A percentile compares a stretch with the other conserved stretches of the same genome.
phyloP scores from a whole-genome alignment of 2,329 filamentous ascomycete species.

The Daldinia sp. region DNA sequence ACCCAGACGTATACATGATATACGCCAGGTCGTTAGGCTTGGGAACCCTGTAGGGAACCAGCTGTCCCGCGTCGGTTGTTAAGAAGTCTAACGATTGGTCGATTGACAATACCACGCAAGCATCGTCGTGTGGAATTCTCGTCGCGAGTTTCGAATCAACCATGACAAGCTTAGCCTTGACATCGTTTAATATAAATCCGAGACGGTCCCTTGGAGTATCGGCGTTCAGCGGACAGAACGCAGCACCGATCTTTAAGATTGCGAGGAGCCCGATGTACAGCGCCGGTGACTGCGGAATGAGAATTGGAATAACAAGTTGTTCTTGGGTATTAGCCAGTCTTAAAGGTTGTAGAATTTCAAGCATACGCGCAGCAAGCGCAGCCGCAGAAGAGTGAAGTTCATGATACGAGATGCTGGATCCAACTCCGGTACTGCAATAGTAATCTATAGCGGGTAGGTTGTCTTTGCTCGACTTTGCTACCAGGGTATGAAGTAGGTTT shows the following conservation, averaged over 20 bases:
- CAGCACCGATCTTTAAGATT: conserved; percentile 80
- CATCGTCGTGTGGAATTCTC: conserved; percentile 49
- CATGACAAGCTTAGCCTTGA: conserved; percentile 73
- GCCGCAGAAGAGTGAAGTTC: conserved; percentile 68
- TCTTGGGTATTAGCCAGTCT: conserved; percentile 7
- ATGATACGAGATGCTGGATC: conserved; percentile 64
- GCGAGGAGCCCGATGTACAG: conserved; percentile 82
- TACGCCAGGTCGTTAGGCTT: conserved; percentile 69
- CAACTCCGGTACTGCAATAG: conserved; percentile 56
- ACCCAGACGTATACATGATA: conserved; percentile 93
- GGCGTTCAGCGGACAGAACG: conserved; percentile 84
- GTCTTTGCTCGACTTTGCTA: conserved; percentile 53
- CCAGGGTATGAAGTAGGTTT: conserved; percentile 59
- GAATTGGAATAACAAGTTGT: conserved; percentile 72
- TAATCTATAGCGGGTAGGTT: conserved; percentile 69
- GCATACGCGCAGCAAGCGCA: conserved; percentile 62
- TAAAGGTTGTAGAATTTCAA: conserved; percentile 43
- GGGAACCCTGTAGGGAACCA: conserved; percentile 22
- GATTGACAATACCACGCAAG: conserved; percentile 50
- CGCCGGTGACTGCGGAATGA: conserved; percentile 78
- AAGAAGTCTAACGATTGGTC: conserved; percentile 39
- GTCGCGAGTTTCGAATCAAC: conserved; percentile 61
- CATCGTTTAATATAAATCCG: conserved; percentile 81
- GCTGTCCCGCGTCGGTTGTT: neutral
- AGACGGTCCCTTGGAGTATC: conserved; percentile 81